Evolutionary conservation across 768 basidiomycete genomes (phyloP), one percentile per base, ranked within the genome.

Genomic region (Kwoniella dendrophila): DNA sequence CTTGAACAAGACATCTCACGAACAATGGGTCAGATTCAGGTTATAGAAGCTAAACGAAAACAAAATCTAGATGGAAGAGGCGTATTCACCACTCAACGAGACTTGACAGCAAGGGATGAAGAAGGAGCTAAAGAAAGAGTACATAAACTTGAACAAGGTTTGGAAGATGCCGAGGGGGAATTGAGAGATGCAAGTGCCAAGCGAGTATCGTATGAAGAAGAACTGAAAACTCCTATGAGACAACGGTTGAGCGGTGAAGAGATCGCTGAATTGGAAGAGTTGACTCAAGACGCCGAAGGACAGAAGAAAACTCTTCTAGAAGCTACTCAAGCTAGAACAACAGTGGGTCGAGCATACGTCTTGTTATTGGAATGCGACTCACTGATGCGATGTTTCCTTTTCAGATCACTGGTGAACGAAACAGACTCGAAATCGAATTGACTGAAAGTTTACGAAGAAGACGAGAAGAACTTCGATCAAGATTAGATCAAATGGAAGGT

Each of bases 1-100:
- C 79, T 92, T 26, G 96, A 99, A 63, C 92, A 95, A 77, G 87
- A 90, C 75, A 88, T 96, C 64, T 90, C 93, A 1, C 83, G 83
- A 51, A 70, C 88, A 7, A 82, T 86, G 4, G 92, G 94, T 2
- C 82, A 83, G 66, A 85, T 91, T 38, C 87, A 91, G 55, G 86
- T 90, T 0, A 70, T 86, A 40, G 83, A 83, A 50, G 86, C 85
- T 20, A 87, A 90, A 71, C 86, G 89, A 69, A 86, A 85, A 34
- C 87, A 89, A 72, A 85, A 87, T 0, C 80, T 86, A 30, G 86
- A 88, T 20, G 82, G 85, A 32, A 82, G 90, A 27, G 89, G 90
- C 57, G 81, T 85, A 52, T 81, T 90, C 47, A 68, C 85, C 38
- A 85, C 84, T 3, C 89, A 95, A 59, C 84, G 84, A 0, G 81